Percentiles rank a stretch among this genome's conserved stretches.
Conservation (phyloP, 2,329 filamentous ascomycete genomes). For the Rutstroemia sp. region DNA sequence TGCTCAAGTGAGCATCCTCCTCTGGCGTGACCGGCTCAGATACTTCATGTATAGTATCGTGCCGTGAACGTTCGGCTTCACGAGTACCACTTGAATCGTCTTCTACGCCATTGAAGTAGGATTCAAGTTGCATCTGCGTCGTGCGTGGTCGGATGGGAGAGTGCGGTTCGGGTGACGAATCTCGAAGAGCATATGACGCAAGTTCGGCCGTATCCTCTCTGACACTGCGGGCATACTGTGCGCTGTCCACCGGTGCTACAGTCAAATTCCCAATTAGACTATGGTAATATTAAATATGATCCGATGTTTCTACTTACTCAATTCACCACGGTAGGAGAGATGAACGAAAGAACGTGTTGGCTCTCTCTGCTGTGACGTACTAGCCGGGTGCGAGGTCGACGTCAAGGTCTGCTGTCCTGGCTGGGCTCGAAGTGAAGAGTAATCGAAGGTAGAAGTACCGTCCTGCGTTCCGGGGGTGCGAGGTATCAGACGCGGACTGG, state of each 20-base stretch:
- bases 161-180: constrained; percentile 36
- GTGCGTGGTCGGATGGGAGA: constrained; percentile 19
- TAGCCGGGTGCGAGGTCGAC: constrained; percentile 13
- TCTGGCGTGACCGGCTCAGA: constrained; percentile 49
- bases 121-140: constrained; percentile 22
- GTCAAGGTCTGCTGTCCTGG: constrained; percentile 11
- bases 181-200: constrained; percentile 71
- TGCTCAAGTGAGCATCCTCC: constrained; percentile 26
- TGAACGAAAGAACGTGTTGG: constrained; percentile 68
- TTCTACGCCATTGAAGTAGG: constrained; percentile 22
- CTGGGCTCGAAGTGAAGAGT: constrained; percentile 21
- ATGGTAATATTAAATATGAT: not conserved
- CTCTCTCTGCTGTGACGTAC: constrained; percentile 42
- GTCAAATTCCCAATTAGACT: not conserved
- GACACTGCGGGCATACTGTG: constrained; percentile 69
- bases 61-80: constrained; percentile 25
- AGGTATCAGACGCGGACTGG: constrained; percentile 25
- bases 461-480: constrained; percentile 17
- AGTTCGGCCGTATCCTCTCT: constrained; percentile 83
- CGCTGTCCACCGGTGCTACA: constrained; percentile 54
- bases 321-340: constrained; percentile 51
- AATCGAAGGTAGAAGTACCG: constrained; percentile 12
- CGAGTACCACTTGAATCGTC: constrained; percentile 17
- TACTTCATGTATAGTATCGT: constrained; percentile 53
- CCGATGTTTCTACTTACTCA: constrained; percentile 36